Conservation (phyloP, 805 yeast genomes). For the Zygotorulaspora chibaensis region DNA sequence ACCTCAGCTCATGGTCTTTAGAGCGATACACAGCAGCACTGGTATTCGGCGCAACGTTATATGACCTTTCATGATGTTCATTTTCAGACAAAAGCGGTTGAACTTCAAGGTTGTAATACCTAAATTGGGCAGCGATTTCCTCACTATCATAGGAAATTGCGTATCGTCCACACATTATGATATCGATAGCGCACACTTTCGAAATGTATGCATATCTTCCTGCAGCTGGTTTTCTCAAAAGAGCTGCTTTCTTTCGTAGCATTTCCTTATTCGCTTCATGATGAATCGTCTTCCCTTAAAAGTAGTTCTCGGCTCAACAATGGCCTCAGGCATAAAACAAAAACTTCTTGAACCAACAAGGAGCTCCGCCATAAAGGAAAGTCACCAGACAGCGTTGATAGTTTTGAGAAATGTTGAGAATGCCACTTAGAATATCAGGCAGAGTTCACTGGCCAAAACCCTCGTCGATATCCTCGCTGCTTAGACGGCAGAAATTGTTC, state of each 20-base stretch:
- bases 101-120: slow-evolving; percentile 13
- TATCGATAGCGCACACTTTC: neutral
- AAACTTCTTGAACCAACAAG: no score
- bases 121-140: slow-evolving; percentile 18
- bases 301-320: no score
- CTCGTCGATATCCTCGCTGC: neutral
- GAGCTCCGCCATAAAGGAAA: no score
- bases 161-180: slow-evolving; percentile 60
- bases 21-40: slow-evolving; percentile 39
- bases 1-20: slow-evolving; percentile 33
- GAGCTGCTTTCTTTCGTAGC: no score
- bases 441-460: neutral
- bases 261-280: no score
- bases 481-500: slow-evolving; percentile 4
- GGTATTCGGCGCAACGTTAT: slow-evolving; percentile 61
- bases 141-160: slow-evolving; percentile 39
- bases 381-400: no score
- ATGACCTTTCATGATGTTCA: slow-evolving; percentile 34
- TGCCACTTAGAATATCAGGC: neutral
- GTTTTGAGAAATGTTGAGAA: no score
- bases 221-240: no score
- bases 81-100: slow-evolving; percentile 15
- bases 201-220: neutral
- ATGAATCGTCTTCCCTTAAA: no score
- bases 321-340: no score